These are phyloP conservation scores for Yamagishiella unicocca DNA, from an alignment of 139 green algal genomes.

Conservation along the genomic window DNA sequence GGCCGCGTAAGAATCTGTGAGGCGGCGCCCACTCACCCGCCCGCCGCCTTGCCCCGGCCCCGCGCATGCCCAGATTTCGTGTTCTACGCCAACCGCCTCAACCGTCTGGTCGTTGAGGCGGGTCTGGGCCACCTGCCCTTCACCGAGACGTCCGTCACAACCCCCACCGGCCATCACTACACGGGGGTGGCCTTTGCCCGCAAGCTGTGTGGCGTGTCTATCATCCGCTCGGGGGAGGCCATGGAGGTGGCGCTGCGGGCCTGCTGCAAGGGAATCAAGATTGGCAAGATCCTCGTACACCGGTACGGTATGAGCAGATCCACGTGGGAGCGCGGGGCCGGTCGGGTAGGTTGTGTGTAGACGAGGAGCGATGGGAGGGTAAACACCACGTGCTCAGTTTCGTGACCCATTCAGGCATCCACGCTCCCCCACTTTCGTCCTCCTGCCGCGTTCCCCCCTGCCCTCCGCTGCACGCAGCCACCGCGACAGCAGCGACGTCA, in stretches of 20 bases:
- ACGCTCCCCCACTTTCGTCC: too few relatives aligned
- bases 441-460: not conserved
- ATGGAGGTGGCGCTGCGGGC: slow-evolving; percentile 97
- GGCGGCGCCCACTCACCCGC: not conserved
- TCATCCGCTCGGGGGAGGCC: slow-evolving; percentile 91
- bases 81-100: slow-evolving; percentile 95
- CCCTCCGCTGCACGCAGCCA: slow-evolving; percentile 14
- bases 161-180: slow-evolving; percentile 82
- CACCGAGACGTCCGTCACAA: slow-evolving; percentile 82
- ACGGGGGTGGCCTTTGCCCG: slow-evolving; percentile 92
- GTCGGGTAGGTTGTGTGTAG: not conserved
- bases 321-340: not conserved
- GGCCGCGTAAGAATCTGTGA: too few relatives aligned
- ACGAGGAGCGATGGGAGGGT: not conserved
- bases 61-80: slow-evolving; percentile 85
- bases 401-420: too few relatives aligned
- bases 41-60: not conserved
- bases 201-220: slow-evolving; percentile 92
- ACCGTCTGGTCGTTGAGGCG: slow-evolving; percentile 84
- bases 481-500: slow-evolving; percentile 65
- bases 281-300: slow-evolving; percentile 96
- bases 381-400: too few relatives aligned
- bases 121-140: slow-evolving; percentile 95
- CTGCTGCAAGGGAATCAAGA: slow-evolving; percentile 98
- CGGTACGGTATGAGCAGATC: not conserved